Base-by-base conservation (phyloP, 208 protist genomes). In the Wallacemonas sp. region DNA sequence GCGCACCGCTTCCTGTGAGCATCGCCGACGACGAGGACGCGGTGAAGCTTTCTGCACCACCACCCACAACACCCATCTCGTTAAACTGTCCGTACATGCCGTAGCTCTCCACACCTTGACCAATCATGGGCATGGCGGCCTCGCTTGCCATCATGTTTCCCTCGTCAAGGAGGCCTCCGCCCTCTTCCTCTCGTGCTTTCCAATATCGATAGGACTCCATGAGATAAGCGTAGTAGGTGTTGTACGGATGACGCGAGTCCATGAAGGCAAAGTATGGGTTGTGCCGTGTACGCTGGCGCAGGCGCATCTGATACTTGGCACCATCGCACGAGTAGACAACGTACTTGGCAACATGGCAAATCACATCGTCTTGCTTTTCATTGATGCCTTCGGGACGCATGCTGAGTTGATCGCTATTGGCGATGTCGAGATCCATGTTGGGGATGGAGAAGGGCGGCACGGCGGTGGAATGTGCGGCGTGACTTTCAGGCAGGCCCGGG, bases 231-330 rank as follows among this genome's bases (percentile, higher is more conserved):
- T 91, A 94, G 68, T 91, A 91, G 27, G 60, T 54, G 73, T 94
- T 68, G 28, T 89, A 90, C 15, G 77, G 70, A 59, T 91, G 82
- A 12, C 76, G 45, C 1, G 72, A 58, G 22, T 86, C 62, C 36
- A 94, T 45, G 63, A 94, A 94, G 61, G 62, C 74, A 63, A 94
- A 94, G 66, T 91, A 85, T 12, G 74, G 65, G 56, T 94, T 94
- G 71, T 84, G 77, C 54, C 74, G 66, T 21, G 88, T 94, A 41
- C 72, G 72, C 5, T 70, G 69, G 38, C 76, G 69, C 1, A 94
- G 68, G 46, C 88, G 80, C 31, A 89, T 67, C 34, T 94, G 84
- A 51, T 88, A 91, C 4, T 79, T 75, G 6, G 85, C 81, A 4
- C 75, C 70, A 65, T 94, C 76, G 46, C 84, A 90, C 22, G 75